phyloP scores from a whole-genome alignment of 306 rosid genomes.

The Cucumis melo region DNA sequence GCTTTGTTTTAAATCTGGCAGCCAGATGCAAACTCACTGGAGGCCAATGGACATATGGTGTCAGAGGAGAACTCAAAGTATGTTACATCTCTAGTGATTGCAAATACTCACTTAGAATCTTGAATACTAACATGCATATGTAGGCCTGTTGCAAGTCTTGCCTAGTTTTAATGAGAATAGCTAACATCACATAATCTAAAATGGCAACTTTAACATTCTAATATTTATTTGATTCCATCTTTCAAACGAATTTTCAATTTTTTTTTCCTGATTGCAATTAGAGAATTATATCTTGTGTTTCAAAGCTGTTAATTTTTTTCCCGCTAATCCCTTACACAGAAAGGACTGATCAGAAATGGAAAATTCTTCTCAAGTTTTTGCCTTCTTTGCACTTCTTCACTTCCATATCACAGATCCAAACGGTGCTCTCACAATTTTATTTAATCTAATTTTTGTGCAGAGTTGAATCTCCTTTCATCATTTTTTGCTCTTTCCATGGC shows the following conservation, averaged over 20 bases:
- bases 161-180: neutral
- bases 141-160: neutral
- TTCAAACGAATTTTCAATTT: neutral
- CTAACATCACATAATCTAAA: neutral
- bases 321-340: neutral
- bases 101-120: neutral
- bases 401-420: neutral
- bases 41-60: constrained; percentile 48
- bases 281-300: neutral
- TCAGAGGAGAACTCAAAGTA: constrained; percentile 85
- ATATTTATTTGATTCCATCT: neutral
- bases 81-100: constrained; percentile 8
- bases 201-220: neutral
- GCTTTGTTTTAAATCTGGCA: constrained; percentile 24
- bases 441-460: neutral
- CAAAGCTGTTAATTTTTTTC: neutral
- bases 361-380: neutral
- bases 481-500: neutral
- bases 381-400: neutral
- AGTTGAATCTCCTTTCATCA: neutral
- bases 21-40: constrained; percentile 57
- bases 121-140: neutral
- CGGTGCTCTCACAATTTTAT: neutral
- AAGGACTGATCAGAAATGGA: neutral
- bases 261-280: neutral